These are phyloP conservation scores for Lepidopterella palustris DNA, from an alignment of 495 filamentous ascomycete genomes.

Conservation along the genomic window DNA sequence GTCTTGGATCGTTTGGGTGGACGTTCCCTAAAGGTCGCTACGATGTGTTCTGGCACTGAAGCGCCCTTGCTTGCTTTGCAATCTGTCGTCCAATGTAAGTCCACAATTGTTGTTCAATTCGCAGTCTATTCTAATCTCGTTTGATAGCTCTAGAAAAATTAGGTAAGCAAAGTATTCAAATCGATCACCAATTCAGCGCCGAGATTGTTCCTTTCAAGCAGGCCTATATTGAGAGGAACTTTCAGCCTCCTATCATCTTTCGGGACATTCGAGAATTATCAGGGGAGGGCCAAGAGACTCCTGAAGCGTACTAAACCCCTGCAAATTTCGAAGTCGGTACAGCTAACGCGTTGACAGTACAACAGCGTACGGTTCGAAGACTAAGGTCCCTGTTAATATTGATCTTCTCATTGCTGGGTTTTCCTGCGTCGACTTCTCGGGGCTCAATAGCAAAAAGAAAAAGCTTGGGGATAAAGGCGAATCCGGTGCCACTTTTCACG, in stretches of 20 bases:
- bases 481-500: constrained; percentile 63
- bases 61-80: constrained; percentile 64
- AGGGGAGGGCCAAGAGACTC: constrained; percentile 4
- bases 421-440: constrained; percentile 70
- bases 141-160: constrained; percentile 28
- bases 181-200: constrained; percentile 67
- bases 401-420: constrained; percentile 72
- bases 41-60: constrained; percentile 80
- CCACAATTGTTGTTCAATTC: constrained; percentile 21
- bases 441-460: constrained; percentile 45
- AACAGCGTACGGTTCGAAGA: constrained; percentile 62
- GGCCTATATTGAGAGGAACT: constrained; percentile 73
- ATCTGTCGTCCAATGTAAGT: constrained; percentile 41
- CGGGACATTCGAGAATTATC: constrained; percentile 61
- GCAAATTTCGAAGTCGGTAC: too few relatives aligned
- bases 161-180: constrained; percentile 33
- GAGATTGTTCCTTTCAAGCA: constrained; percentile 78
- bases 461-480: constrained; percentile 53
- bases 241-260: constrained; percentile 56
- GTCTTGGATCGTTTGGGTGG: constrained; percentile 38
- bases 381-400: constrained; percentile 50
- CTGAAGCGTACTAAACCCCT: not conserved
- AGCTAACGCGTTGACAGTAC: too few relatives aligned
- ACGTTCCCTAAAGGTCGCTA: constrained; percentile 56
- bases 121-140: not conserved